phyloP scores from a whole-genome alignment of 495 filamentous ascomycete species.

The Aspergillus conjunctus region DNA sequence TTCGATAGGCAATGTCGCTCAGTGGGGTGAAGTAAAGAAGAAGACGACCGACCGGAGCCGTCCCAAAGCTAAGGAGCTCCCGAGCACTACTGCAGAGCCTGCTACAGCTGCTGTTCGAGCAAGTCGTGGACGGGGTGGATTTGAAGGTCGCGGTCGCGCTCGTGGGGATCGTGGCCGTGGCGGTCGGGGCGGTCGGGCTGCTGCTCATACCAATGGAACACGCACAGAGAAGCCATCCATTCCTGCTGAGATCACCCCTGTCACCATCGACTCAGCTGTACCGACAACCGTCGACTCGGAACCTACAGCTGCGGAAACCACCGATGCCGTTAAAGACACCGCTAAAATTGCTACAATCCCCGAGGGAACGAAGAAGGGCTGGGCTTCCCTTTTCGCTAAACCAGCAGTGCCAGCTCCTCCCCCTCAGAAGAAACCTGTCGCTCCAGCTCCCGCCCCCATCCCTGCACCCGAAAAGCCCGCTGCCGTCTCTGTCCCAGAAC shows the following conservation, averaged over 20 bases:
- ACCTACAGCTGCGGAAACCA: conserved; percentile 30
- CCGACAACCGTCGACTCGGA: conserved; percentile 31
- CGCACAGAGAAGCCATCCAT: conserved; percentile 45
- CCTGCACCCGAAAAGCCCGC: conserved; percentile 38
- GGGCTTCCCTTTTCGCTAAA: conserved; percentile 65
- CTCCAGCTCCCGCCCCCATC: conserved; percentile 55
- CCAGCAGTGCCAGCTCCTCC: conserved; percentile 43
- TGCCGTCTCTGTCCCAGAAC: conserved; percentile 19
- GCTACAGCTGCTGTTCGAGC: conserved; percentile 57
- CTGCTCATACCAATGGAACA: conserved; percentile 56
- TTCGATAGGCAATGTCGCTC: conserved; percentile 74
- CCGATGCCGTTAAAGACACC: conserved; percentile 36
- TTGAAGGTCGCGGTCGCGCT: conserved; percentile 68
- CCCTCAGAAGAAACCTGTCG: conserved; percentile 39
- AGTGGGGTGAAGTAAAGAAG: conserved; percentile 97
- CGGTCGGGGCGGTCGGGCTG: conserved; percentile 69
- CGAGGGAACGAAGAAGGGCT: conserved; percentile 59
- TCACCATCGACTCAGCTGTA: conserved; percentile 45
- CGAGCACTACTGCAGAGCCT: conserved; percentile 53
- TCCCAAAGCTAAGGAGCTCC: conserved; percentile 78
- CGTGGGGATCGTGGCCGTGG: conserved; percentile 77
- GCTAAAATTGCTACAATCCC: conserved; percentile 48
- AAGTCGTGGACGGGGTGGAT: conserved; percentile 64
- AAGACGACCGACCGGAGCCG: conserved; percentile 78
- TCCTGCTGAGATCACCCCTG: conserved; percentile 36